Evolutionary conservation across 352 stramenopile genomes (phyloP), one percentile per base, ranked within the genome.

Genomic region (Blastocystis sp.): DNA sequence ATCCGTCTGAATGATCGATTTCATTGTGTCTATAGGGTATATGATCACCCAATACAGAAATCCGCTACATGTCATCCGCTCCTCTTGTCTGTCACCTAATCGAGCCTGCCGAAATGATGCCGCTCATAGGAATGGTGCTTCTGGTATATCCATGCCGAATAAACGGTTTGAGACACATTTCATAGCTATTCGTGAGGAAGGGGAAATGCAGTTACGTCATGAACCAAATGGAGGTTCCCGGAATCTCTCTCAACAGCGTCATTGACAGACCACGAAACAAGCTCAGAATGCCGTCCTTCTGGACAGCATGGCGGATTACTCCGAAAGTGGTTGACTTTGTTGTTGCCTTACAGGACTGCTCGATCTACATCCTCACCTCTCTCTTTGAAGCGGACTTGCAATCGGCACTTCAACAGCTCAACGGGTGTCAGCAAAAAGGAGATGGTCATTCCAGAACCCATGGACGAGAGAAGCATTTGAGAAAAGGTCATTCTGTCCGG

Each of bases 11-110:
- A 76, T 52, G 23, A 77, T 87, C 21, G 77, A 87, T 34, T 87
- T 87, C 7, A 87, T 74, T 4, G 65, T 77, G 65, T 87, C 77
- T n/a, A 87, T 74, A 0, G 77, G 77, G 53, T 87, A 87, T 2
- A 87, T 78, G 14, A 60, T 9, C 17, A 17, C n/a, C 77, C 77
- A 87, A 45, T 87, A 87, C 23, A 41, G 41, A 14, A 41, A 28
- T 45, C 77, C 77, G 71, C 71, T 81, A 65, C 11, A 4, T 14
- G 21, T 66, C 17, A 81, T 17, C 34, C 2, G n/a, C 64, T 11
- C 0, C 21, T n/a, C 3, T 34, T 64, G 7, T 40, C 21, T 19
- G 45, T 38, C n/a, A 81, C 71, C 71, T 81, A 34, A 81, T 64
- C 7, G 71, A 53, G 64, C 71, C 71, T 38, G 71, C 71, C 7